phyloP scores from a whole-genome alignment of 2,329 filamentous ascomycete species.

The Phialophora tarda region DNA sequence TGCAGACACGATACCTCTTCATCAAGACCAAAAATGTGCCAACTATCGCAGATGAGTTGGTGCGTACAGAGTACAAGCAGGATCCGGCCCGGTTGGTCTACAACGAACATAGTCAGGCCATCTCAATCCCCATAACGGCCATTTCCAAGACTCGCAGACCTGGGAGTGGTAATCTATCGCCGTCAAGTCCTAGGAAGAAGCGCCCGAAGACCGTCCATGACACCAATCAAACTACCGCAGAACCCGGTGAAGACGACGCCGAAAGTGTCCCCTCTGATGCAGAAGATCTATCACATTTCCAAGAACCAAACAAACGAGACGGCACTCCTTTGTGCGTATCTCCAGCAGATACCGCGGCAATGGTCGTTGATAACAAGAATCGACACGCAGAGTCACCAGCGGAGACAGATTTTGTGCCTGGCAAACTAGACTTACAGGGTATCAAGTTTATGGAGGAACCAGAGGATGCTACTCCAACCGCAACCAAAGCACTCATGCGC shows the following conservation, averaged over 20 bases:
- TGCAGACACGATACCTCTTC: slow-evolving; percentile 86
- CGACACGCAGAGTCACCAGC: slow-evolving; percentile 3
- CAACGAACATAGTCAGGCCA: slow-evolving; percentile 46
- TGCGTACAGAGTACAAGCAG: slow-evolving; percentile 27
- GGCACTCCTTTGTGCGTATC: not conserved
- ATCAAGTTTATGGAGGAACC: slow-evolving; percentile 71
- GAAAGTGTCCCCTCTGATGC: slow-evolving; percentile 50
- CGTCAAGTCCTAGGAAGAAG: slow-evolving; percentile 28
- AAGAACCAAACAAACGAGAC: not conserved
- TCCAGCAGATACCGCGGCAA: not conserved
- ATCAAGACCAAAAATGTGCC: slow-evolving; percentile 50
- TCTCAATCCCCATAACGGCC: slow-evolving; percentile 61
- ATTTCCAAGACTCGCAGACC: slow-evolving; percentile 53
- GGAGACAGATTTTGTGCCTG: slow-evolving; percentile 69
- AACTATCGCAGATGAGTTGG: slow-evolving; percentile 22
- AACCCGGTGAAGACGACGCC: slow-evolving; percentile 33
- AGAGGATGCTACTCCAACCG: slow-evolving; percentile 65
- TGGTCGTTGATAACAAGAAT: slow-evolving; percentile 18
- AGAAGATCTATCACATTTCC: slow-evolving; percentile 54
- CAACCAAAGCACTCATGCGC: slow-evolving; percentile 66
- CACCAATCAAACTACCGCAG: slow-evolving; percentile 28
- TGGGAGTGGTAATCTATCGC: slow-evolving; percentile 21
- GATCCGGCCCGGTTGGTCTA: slow-evolving; percentile 47
- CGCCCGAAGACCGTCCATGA: slow-evolving; percentile 29
- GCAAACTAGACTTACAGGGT: slow-evolving; percentile 64